Evolutionary conservation across 2,329 filamentous ascomycete genomes (phyloP), one percentile per base, ranked within the genome.

Genomic region (Alternaria arbusti): DNA sequence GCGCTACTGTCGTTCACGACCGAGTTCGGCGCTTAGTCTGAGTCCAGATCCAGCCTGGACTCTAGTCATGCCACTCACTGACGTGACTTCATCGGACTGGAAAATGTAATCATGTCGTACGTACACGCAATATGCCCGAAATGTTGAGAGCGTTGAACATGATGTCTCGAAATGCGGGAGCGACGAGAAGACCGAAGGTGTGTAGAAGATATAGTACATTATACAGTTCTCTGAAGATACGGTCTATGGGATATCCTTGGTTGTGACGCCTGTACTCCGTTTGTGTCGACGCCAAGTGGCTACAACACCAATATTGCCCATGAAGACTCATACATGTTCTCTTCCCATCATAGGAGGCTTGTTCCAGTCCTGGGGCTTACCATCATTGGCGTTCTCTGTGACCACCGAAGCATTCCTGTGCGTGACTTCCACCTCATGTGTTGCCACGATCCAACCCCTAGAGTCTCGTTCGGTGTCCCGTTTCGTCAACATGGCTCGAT

Each of bases 251-350:
- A 36, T 17, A 11, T 52, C 28, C 49, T 52, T 45, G 25, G n/a
- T 23, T 22, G 26, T 44, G 36, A 55, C 23, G 25, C 43, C 51
- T 23, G 10, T 23, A 51, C 46, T 54, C 54, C 25, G 8, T 44
- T 23, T 44, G 36, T 40, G 36, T 40, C 36, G 9, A 40, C 9
- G 36, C 36, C n/a, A 40, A 40, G 17, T 17, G n/a, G 36, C 36
- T 40, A n/a, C n/a, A 17, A 32, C 13, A 22, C 45, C 40, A 32
- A 45, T 51, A 12, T 43, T 22, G 36, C 23, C 25, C 6, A 20
- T 20, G 22, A 40, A 30, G 15, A 28, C 17, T 61, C 28, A 69
- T 12, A 69, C 63, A 30, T 69, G 63, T 57, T 69, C 67, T 28
- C 49, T 61, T 45, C 60, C 52, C 20, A 22, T 57, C 15, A 26